Evolutionary conservation across 345 rosid genomes (phyloP).

Genomic region (Microcos paniculata): DNA sequence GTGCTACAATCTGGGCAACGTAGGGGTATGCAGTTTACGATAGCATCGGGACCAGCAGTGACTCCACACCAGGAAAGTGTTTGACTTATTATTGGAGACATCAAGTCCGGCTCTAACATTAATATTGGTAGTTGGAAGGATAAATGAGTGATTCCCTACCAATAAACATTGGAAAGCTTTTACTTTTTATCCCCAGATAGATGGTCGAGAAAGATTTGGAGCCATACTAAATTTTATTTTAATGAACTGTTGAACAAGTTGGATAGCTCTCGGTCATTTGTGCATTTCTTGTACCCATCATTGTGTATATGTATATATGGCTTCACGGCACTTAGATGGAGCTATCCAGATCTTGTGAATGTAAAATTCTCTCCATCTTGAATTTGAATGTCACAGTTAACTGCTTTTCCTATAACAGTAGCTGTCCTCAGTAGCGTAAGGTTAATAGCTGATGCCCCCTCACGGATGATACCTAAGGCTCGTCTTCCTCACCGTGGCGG

Average conservation of each 20-base stretch:
- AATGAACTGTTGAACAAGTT: neutral
- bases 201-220: neutral
- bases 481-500: neutral
- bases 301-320: constrained; percentile 10
- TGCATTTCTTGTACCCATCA: neutral
- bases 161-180: constrained; percentile 6
- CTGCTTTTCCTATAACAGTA: neutral
- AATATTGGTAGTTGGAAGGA: neutral
- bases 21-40: constrained; percentile 69
- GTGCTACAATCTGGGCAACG: constrained; percentile 82
- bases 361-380: neutral
- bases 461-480: no score
- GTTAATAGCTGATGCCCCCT: no score
- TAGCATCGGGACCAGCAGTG: constrained; percentile 45
- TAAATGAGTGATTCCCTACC: neutral
- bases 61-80: constrained; percentile 51
- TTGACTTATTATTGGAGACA: constrained; percentile 14
- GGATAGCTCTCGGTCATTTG: neutral
- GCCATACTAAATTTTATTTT: neutral
- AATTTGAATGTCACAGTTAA: neutral
- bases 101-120: constrained; percentile 7
- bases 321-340: neutral
- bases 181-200: neutral
- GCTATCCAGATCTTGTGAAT: neutral
- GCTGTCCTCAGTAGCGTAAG: no score